phyloP scores from a whole-genome alignment of 2,329 filamentous ascomycete genomes.

The Macrophomina phaseolina region DNA sequence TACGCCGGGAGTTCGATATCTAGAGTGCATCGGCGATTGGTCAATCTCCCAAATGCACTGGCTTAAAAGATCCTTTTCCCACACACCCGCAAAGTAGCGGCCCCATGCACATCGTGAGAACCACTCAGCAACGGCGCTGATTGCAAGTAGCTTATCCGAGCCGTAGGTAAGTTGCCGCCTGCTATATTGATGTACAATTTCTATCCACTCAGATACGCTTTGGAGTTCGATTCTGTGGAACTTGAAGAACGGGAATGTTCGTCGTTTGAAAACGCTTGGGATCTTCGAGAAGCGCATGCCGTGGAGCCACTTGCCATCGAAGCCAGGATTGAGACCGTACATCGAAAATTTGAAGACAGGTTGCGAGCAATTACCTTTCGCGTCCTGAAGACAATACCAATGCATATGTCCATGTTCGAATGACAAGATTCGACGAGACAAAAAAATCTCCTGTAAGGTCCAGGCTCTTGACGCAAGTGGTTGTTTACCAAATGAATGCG shows the following conservation, averaged over 20 bases:
- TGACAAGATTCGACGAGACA: not conserved
- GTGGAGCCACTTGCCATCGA: not conserved
- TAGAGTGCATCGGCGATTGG: too few species aligned
- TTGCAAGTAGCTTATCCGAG: not conserved
- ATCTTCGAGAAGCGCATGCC: not conserved
- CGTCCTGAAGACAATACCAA: not conserved
- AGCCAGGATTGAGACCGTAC: not conserved
- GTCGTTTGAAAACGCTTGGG: not conserved
- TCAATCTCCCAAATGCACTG: not conserved
- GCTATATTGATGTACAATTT: not conserved
- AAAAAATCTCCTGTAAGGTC: constrained; percentile 20
- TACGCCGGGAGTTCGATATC: too few species aligned
- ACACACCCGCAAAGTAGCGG: not conserved
- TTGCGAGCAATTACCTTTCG: not conserved
- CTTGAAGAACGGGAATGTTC: not conserved
- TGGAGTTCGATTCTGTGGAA: rapidly evolving
- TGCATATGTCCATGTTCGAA: not conserved
- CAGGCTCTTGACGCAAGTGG: constrained; percentile 7
- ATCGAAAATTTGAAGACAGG: rapidly evolving
- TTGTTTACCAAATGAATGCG: too few species aligned
- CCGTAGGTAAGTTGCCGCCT: not conserved
- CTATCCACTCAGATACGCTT: not conserved
- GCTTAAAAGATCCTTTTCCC: not conserved
- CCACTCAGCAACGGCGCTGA: not conserved
- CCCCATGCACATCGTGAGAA: not conserved